Conservation (phyloP, 2,329 filamentous ascomycete species). For the Balansia obtecta region DNA sequence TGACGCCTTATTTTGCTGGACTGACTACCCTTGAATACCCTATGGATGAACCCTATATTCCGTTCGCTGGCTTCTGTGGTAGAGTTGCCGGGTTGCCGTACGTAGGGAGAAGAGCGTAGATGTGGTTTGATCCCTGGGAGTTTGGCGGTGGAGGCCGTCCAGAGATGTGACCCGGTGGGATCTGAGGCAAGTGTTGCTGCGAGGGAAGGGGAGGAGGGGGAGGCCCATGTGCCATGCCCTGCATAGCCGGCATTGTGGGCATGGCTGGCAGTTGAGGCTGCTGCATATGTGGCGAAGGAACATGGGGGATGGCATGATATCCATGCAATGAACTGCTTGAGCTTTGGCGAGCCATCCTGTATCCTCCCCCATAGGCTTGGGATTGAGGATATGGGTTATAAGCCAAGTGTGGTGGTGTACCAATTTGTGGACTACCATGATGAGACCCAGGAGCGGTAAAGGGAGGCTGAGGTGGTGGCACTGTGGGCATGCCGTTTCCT, state of each 20-base stretch:
- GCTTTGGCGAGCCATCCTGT: conserved; percentile 43
- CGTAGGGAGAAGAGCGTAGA: conserved; percentile 39
- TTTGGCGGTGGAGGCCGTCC: conserved; percentile 32
- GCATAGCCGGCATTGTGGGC: conserved; percentile 10
- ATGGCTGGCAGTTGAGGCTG: conserved; percentile 6
- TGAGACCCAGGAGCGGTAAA: conserved; percentile 37
- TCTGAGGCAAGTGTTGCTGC: conserved; percentile 28
- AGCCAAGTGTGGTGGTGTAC: conserved; percentile 36
- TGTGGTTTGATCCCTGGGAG: conserved; percentile 29
- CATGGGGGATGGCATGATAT: conserved; percentile 33
- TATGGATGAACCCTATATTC: conserved; percentile 27
- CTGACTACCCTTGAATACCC: conserved; percentile 14
- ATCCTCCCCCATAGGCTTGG: conserved; percentile 36
- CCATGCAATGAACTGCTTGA: conserved; percentile 41
- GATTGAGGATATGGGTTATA: conserved; percentile 37
- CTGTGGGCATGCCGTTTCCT: conserved; percentile 35
- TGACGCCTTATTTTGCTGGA: conserved; percentile 18
- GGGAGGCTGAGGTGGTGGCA: conserved; percentile 33
- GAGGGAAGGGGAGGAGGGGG: conserved; percentile 16
- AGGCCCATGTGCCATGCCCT: conserved; percentile 25
- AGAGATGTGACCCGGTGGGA: conserved; percentile 28
- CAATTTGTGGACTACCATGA: conserved; percentile 41
- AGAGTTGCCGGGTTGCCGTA: conserved; percentile 49
- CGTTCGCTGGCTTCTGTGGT: conserved; percentile 45
- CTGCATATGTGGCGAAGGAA: conserved; percentile 19